Base-by-base conservation (phyloP, 805 yeast species). In the Lachancea nothofagi region DNA sequence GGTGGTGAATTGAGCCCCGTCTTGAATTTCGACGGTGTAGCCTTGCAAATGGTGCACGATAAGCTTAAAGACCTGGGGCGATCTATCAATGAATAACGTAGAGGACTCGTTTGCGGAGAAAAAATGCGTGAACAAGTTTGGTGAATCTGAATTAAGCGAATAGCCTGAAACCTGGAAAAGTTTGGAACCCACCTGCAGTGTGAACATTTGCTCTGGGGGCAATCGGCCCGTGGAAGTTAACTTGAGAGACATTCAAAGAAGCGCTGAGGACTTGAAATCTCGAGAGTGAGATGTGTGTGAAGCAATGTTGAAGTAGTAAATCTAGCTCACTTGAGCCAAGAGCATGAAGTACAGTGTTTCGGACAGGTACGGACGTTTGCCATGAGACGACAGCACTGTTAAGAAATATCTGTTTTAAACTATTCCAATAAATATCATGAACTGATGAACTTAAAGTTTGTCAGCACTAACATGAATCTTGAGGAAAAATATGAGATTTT, bases 11-110 rank as follows among this genome's bases (percentile, higher is more conserved):
- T 78, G 79, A 28, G 67, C 71, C 33, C 78, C 90, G 46, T 73
- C 66, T 3, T 66, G 63, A n/a, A 86, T 69, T 19, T 71, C 67
- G 18, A 87, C 64, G 45, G 75, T 71, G 53, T 89, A 88, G 0
- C 97, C 96, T 58, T 83, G 95, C 27, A 88, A 63, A 64, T 89
- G 96, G 43, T 66, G 55, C 49, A 75, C 75, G 14, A 88, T 83
- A 45, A 69, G 66, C 40, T 76, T 74, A 57, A 88, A 88, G 0
- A 84, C 74, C 1, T 59, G 65, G 0, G 94, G 82, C 7, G 81
- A 79, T 26, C 96, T 66, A 58, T 88, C 96, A 40, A 88, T 76
- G 50, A 76, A 77, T 7, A 85, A 57, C 7, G 54, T 55, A 13
- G 60, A 51, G 37, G 49, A 38, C 3, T 41, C 30, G 36, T 44